A percentile compares a stretch with the other conserved stretches of the same genome.
Conservation (phyloP, 2,329 filamentous ascomycete genomes). For the Ophiostoma pallidulum region DNA sequence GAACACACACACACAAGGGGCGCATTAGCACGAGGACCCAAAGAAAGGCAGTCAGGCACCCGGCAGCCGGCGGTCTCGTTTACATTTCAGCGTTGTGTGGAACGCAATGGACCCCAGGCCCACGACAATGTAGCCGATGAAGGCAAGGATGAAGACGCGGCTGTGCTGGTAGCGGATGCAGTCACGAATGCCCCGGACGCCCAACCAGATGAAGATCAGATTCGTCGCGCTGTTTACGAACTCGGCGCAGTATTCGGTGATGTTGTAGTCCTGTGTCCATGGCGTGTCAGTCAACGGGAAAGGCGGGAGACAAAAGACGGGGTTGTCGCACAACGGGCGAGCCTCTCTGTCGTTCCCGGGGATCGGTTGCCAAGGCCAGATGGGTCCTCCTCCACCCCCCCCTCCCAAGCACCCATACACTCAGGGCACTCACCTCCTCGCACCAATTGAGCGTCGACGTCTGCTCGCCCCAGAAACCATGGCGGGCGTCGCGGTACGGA, state of each 20-base stretch:
- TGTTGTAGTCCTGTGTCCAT: constrained; percentile 28
- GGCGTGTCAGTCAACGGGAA: too few relatives aligned
- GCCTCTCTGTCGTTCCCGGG: too few relatives aligned
- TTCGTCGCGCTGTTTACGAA: constrained; percentile 63
- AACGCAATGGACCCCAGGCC: constrained; percentile 48
- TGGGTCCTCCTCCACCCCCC: too few relatives aligned
- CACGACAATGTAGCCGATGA: constrained; percentile 43
- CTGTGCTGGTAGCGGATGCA: constrained; percentile 67
- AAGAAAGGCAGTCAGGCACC: constrained; percentile 1
- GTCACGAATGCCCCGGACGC: constrained; percentile 63
- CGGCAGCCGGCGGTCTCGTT: too few relatives aligned
- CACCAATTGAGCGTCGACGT: constrained; percentile 32
- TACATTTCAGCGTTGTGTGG: constrained; percentile 47
- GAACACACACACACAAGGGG: background rate
- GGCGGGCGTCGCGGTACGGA: constrained; percentile 27
- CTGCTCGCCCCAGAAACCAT: constrained; percentile 29
- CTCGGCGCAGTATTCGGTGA: constrained; percentile 29
- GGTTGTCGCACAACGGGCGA: too few relatives aligned
- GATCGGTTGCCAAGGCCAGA: too few relatives aligned
- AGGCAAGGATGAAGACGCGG: constrained; percentile 61
- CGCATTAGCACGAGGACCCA: too few relatives aligned
- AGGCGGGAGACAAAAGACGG: too few relatives aligned
- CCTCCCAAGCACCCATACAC: too few relatives aligned
- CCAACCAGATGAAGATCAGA: constrained; percentile 68
- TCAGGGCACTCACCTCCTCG: constrained; percentile 26